phyloP scores from a whole-genome alignment of 1,284 basidiomycete genomes.

The Coniferiporia weirii region DNA sequence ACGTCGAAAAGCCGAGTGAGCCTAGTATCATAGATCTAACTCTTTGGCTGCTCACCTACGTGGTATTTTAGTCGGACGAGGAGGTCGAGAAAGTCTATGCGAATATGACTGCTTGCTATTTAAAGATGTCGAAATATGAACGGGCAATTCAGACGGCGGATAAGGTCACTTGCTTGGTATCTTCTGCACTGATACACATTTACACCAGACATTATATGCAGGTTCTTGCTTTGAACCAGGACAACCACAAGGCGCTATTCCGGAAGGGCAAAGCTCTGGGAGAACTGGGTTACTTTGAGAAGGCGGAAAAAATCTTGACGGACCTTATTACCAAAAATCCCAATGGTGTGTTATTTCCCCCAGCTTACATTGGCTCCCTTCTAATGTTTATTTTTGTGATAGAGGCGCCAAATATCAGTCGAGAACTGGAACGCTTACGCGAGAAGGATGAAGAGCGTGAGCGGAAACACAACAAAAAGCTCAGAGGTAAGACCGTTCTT shows the following conservation, averaged over 20 bases:
- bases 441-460: constrained; percentile 61
- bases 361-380: background rate
- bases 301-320: constrained; percentile 55
- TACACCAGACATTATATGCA: constrained; percentile 24
- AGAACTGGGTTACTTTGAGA: constrained; percentile 69
- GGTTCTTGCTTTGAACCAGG: constrained; percentile 66
- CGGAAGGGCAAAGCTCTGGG: constrained; percentile 75
- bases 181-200: too few species aligned
- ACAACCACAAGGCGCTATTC: constrained; percentile 73
- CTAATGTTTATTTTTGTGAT: constrained; percentile 3
- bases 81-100: constrained; percentile 75
- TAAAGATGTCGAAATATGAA: constrained; percentile 72
- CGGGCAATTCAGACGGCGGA: constrained; percentile 71
- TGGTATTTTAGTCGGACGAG: constrained; percentile 51
- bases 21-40: background rate
- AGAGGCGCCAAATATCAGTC: constrained; percentile 56
- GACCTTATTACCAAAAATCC: constrained; percentile 60
- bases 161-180: constrained; percentile 39
- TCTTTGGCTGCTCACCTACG: background rate
- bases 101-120: constrained; percentile 75
- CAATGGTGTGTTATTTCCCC: constrained; percentile 37
- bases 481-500: constrained; percentile 55
- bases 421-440: constrained; percentile 55
- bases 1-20: constrained; percentile 35
- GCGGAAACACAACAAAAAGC: constrained; percentile 58